Conservation (phyloP, 192 early-diverging fungal species). For the Funneliformis mosseae region DNA sequence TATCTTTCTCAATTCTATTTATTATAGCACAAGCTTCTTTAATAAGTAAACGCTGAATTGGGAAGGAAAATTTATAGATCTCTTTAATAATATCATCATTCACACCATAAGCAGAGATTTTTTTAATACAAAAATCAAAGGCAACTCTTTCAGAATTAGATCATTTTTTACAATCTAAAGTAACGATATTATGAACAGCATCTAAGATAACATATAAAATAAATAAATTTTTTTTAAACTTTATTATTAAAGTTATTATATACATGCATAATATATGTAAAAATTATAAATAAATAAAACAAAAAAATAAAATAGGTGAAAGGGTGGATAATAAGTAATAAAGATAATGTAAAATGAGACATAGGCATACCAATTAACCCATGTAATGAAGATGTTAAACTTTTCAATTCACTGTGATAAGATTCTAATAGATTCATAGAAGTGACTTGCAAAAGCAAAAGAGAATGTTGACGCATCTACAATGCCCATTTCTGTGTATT, state of each 20-base stretch:
- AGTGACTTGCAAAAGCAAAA: slow-evolving; percentile 27
- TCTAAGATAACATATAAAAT: too few relatives aligned
- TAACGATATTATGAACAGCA: neutral
- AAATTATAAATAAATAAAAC: too few relatives aligned
- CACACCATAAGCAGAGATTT: neutral
- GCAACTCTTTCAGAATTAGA: neutral
- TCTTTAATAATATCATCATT: neutral
- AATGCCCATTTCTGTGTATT: slow-evolving; percentile 12
- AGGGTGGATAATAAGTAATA: too few relatives aligned
- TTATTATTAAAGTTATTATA: too few relatives aligned
- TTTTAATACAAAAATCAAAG: neutral
- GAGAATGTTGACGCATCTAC: slow-evolving; percentile 18
- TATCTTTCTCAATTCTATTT: slow-evolving; percentile 1
- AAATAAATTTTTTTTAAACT: too few relatives aligned
- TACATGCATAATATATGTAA: too few relatives aligned
- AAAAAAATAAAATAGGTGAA: too few relatives aligned
- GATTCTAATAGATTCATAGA: neutral
- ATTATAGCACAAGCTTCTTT: neutral
- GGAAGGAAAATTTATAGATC: neutral
- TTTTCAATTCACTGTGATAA: slow-evolving; percentile 17
- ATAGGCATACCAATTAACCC: neutral
- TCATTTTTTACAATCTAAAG: neutral
- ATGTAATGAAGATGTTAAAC: neutral
- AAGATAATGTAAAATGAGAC: too few relatives aligned
- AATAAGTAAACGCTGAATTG: neutral